A percentile compares a stretch with the other conserved stretches of the same genome.
phyloP scores from a whole-genome alignment of 441 rosid species.

The Adansonia gregorii region DNA sequence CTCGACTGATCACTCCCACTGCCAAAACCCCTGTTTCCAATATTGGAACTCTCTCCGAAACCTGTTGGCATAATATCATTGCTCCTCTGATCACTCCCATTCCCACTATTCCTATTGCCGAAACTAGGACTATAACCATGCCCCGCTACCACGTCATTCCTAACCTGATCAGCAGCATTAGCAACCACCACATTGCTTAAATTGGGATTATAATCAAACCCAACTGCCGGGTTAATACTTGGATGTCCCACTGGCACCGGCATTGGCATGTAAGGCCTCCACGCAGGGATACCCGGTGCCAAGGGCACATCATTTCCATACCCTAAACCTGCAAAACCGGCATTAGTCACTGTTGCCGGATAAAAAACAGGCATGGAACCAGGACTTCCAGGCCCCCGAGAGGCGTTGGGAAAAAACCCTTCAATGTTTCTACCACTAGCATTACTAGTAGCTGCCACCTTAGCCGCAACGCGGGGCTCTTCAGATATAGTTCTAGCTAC shows the following conservation, averaged over 20 bases:
- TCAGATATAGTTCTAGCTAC: slow-evolving; percentile 44
- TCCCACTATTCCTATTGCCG: slow-evolving; percentile 41
- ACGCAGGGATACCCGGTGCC: slow-evolving; percentile 35
- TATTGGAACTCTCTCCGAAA: slow-evolving; percentile 33
- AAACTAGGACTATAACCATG: slow-evolving; percentile 40
- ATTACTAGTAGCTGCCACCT: slow-evolving; percentile 29
- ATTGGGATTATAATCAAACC: slow-evolving; percentile 41
- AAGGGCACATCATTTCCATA: slow-evolving; percentile 39
- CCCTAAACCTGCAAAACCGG: slow-evolving; percentile 49
- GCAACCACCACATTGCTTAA: slow-evolving; percentile 40
- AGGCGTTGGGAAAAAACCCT: slow-evolving; percentile 36
- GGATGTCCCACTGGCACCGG: slow-evolving; percentile 40
- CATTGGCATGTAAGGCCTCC: slow-evolving; percentile 44
- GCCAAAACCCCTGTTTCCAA: slow-evolving; percentile 34
- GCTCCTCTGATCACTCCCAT: slow-evolving; percentile 47
- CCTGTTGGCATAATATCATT: slow-evolving; percentile 39
- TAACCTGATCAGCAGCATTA: slow-evolving; percentile 47
- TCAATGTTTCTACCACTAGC: slow-evolving; percentile 28
- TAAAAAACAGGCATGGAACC: slow-evolving; percentile 50
- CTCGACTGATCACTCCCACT: slow-evolving; percentile 38
- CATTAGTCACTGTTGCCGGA: slow-evolving; percentile 44
- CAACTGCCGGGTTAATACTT: slow-evolving; percentile 43
- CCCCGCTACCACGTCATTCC: slow-evolving; percentile 44
- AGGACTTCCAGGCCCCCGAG: slow-evolving; percentile 34
- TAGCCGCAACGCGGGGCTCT: slow-evolving; percentile 49